Conservation (phyloP, 495 filamentous ascomycete species). For the Penicillium ochrochloron region DNA sequence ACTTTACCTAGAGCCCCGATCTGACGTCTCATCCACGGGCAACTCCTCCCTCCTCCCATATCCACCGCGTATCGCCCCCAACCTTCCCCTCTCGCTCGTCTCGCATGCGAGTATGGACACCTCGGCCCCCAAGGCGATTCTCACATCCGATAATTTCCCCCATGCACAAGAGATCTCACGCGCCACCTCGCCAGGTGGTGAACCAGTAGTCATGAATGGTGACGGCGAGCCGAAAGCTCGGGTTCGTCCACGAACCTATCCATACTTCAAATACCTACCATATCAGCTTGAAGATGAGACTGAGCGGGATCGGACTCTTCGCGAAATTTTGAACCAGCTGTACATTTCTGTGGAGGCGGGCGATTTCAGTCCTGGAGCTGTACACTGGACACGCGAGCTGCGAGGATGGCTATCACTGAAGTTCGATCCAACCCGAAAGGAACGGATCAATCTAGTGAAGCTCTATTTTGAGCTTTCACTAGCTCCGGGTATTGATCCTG, state of each 20-base stretch:
- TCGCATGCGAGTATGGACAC: slow-evolving; percentile 45
- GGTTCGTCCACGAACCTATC: slow-evolving; percentile 86
- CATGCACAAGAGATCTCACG: slow-evolving; percentile 60
- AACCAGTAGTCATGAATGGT: slow-evolving; percentile 58
- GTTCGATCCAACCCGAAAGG: slow-evolving; percentile 86
- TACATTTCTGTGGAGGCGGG: slow-evolving; percentile 90
- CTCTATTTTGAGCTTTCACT: slow-evolving; percentile 94
- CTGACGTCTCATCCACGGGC: slow-evolving; percentile 33
- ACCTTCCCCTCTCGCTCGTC: slow-evolving; percentile 16
- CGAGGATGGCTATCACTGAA: slow-evolving; percentile 94
- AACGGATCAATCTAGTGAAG: slow-evolving; percentile 80
- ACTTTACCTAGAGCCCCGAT: slow-evolving; percentile 31
- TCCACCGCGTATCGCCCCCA: slow-evolving; percentile 26
- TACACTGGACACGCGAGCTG: slow-evolving; percentile 97
- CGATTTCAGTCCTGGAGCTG: slow-evolving; percentile 89
- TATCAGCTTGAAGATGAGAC: slow-evolving; percentile 80
- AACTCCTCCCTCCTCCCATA: slow-evolving; percentile 29
- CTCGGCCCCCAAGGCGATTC: slow-evolving; percentile 42
- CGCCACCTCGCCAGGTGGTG: slow-evolving; percentile 69
- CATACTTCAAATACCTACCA: slow-evolving; percentile 86
- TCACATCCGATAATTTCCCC: slow-evolving; percentile 52
- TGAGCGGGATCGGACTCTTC: slow-evolving; percentile 72
- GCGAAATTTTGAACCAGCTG: slow-evolving; percentile 87
- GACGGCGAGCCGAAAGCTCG: slow-evolving; percentile 62
- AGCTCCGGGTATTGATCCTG: slow-evolving; percentile 83